These are phyloP conservation scores for Smallanthus sonchifolius DNA, from an alignment of 129 eudicot species.

Conservation along the genomic window DNA sequence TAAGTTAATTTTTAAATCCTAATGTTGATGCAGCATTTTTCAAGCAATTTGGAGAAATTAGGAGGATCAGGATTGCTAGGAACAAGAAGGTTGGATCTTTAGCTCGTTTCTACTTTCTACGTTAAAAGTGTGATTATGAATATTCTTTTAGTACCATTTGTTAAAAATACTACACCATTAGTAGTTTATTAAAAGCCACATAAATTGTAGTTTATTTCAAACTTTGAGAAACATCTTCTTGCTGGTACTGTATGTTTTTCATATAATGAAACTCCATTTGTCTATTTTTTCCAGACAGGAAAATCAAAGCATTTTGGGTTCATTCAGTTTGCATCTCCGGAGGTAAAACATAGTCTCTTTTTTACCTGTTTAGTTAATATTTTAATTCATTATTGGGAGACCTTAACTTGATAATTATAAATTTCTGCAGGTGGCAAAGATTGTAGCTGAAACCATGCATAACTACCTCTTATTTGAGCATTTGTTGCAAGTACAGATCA, in stretches of 20 bases:
- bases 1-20: background rate
- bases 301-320: constrained; percentile 95
- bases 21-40: constrained; percentile 56
- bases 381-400: background rate
- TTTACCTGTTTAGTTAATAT: background rate
- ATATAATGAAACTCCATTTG: background rate
- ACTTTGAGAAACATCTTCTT: background rate
- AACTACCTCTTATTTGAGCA: constrained; percentile 89
- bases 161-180: background rate
- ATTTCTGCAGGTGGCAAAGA: constrained; percentile 73
- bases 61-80: constrained; percentile 70
- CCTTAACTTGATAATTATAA: background rate
- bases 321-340: constrained; percentile 84
- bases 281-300: constrained; percentile 60
- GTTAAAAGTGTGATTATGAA: background rate
- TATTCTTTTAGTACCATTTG: background rate
- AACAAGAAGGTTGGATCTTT: constrained; percentile 61
- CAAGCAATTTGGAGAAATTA: constrained; percentile 77
- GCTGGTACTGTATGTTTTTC: background rate
- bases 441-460: constrained; percentile 93
- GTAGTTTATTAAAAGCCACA: background rate
- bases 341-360: constrained; percentile 39
- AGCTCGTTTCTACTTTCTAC: background rate
- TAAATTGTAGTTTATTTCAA: background rate
- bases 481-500: constrained; percentile 73